Conservation (phyloP, 163 green algal species). For the Chloromonas sp. region DNA sequence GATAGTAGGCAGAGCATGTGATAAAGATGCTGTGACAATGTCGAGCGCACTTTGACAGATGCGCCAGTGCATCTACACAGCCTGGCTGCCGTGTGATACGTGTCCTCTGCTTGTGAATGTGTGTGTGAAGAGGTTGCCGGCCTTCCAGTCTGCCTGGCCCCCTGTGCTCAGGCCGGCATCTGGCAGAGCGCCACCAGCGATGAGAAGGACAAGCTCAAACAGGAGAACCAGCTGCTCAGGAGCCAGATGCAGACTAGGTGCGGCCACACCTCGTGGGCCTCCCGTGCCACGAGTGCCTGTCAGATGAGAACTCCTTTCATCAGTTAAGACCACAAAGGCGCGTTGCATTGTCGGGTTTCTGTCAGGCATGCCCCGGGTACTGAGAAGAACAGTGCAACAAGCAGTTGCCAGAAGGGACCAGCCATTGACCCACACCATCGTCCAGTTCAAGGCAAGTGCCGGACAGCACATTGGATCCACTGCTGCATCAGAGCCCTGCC, state of each 20-base stretch:
- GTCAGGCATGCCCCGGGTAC: not conserved
- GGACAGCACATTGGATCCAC: no score
- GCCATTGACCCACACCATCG: no score
- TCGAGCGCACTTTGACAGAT: no score
- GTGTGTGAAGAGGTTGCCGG: not conserved
- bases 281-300: no score
- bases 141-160: not conserved
- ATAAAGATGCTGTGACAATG: not conserved
- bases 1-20: not conserved
- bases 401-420: no score
- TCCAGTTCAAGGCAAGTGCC: no score
- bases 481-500: no score
- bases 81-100: no score
- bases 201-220: slow-evolving; percentile 30
- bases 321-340: no score
- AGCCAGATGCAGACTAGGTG: slow-evolving; percentile 31
- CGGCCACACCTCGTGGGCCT: not conserved
- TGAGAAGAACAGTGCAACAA: no score
- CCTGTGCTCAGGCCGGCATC: slow-evolving; percentile 17
- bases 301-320: no score
- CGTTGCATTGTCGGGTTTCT: not conserved
- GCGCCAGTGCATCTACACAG: no score
- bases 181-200: slow-evolving; percentile 19
- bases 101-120: not conserved
- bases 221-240: slow-evolving; percentile 31